Conservation (phyloP, 1,284 basidiomycete genomes). For the Ustilago loliicola region DNA sequence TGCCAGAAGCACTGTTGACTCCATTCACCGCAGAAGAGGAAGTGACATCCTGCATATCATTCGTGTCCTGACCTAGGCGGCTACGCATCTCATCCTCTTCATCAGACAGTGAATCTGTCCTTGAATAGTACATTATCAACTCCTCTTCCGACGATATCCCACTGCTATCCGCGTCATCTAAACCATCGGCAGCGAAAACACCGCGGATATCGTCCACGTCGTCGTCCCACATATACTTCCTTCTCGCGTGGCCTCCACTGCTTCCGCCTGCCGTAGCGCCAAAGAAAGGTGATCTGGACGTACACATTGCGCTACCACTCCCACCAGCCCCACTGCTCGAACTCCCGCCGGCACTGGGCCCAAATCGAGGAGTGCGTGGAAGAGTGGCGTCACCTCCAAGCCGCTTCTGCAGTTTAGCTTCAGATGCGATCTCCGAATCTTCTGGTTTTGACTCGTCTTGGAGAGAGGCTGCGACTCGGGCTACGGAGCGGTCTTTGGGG, state of each 20-base stretch:
- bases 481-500: constrained; percentile 54
- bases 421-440: constrained; percentile 65
- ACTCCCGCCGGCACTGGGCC: constrained; percentile 13
- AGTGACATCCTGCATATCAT: constrained; percentile 14
- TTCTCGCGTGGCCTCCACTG: constrained; percentile 14
- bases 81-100: constrained; percentile 33
- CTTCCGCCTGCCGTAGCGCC: constrained; percentile 11
- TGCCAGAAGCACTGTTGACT: neutral
- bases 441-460: constrained; percentile 60
- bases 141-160: constrained; percentile 37
- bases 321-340: neutral
- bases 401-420: constrained; percentile 64
- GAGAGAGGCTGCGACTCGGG: constrained; percentile 63
- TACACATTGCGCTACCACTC: neutral
- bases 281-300: constrained; percentile 35
- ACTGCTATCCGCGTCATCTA: constrained; percentile 43
- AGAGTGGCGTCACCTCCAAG: constrained; percentile 48
- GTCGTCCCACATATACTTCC: constrained; percentile 54
- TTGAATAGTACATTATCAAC: constrained; percentile 51
- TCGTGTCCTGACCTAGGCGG: neutral
- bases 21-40: neutral
- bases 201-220: constrained; percentile 53
- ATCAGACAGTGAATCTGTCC: constrained; percentile 35
- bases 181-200: constrained; percentile 34
- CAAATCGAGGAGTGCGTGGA: constrained; percentile 44